These are phyloP conservation scores for Tuber melanosporum DNA, from an alignment of 495 filamentous ascomycete species.

Conservation along the genomic window DNA sequence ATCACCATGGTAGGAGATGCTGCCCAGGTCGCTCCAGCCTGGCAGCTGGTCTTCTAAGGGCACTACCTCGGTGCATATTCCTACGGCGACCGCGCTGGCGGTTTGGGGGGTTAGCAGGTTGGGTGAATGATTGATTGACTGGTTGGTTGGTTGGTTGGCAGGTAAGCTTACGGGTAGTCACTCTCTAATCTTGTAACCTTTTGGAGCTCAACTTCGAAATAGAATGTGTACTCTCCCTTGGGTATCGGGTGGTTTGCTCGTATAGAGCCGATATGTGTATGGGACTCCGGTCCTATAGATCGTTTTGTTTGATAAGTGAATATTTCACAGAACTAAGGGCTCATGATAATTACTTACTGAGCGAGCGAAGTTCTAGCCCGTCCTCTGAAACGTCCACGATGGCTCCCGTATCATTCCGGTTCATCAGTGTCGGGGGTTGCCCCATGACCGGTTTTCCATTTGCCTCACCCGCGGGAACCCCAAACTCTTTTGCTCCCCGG, in stretches of 20 bases:
- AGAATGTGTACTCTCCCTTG: conserved; percentile 15
- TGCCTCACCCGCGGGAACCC: not conserved
- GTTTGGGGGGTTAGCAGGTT: not conserved
- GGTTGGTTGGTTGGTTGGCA: too few relatives aligned
- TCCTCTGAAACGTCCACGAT: conserved; percentile 9
- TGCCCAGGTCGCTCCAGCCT: conserved; percentile 1
- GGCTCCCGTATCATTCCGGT: not conserved
- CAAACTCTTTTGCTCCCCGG: not conserved
- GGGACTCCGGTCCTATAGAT: not conserved
- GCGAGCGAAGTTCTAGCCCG: conserved; percentile 3
- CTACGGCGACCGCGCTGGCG: conserved; percentile 4
- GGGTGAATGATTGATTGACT: not conserved
- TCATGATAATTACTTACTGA: not conserved
- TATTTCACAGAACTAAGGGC: not conserved
- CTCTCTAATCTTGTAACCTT: not conserved
- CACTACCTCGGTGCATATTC: not conserved
- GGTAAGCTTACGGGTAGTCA: conserved; percentile 6
- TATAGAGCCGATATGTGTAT: not conserved
- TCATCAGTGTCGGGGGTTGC: conserved; percentile 8
- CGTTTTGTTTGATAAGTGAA: not conserved
- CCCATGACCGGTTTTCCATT: not conserved
- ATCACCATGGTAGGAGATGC: conserved; percentile 16
- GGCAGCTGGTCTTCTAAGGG: not conserved
- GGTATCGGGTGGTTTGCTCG: conserved; percentile 19
- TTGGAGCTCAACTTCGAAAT: conserved; percentile 17